Base-by-base conservation (phyloP, 78 protist species). In the Dictyostelium purpureum region DNA sequence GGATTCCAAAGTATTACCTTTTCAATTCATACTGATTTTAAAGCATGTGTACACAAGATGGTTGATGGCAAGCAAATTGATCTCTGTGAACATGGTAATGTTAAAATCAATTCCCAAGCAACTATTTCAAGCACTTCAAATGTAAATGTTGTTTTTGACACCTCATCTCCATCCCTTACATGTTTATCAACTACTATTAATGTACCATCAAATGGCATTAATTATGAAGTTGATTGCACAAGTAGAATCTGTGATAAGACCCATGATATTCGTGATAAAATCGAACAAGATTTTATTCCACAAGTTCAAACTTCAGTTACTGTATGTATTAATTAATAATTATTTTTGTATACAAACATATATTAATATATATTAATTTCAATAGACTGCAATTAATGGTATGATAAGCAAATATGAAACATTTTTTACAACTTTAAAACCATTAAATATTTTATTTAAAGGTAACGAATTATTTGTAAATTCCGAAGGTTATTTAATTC, bases 231-330 rank as follows among this genome's bases (percentile, higher is more conserved):
- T 12, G 21, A 35, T 56, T 77, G 83, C 40, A 18, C 43, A 1
- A 77, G 83, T 24, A 77, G 10, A 24, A 52, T 77, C 56, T 77
- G 83, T 77, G 70, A 56, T 56, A 52, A 77, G 24, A 77, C 83
- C 11, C 71, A 67, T 51, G 89, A 80, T 18, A 80, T 80, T 38
- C 28, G 65, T 10, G 45, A 67, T 42, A 54, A 66, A 40, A 52
- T 80, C 16, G 79, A 52, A 6, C 21, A 38, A 31, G 40, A 65
- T 24, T 80, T 80, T 52, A 56, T 67, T 26, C 66, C 77, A 31
- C 19, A 19, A 3, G 66, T 80, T n/a, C 35, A 49, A 51, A 38
- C 42, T 24, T 47, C 47, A 11, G 28, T 67, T 14, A 65, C 66
- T 24, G 80, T 74, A 71, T 43, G 51, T 38, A 12, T 19, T 57